These are phyloP conservation scores for Avena eriantha DNA, from an alignment of 176 grass and related monocot genomes.

Conservation along the genomic window DNA sequence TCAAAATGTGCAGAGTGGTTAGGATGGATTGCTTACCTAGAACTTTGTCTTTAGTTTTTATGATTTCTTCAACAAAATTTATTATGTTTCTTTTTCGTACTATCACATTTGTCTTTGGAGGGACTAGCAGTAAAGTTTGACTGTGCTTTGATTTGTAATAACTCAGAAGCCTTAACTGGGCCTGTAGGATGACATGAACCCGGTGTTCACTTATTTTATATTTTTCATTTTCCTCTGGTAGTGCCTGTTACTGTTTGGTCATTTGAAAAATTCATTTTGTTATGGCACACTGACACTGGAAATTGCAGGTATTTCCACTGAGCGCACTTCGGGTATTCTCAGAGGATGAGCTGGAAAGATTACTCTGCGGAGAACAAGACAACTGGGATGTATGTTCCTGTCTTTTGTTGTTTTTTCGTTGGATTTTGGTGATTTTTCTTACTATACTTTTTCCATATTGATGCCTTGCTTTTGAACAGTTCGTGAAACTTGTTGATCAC, in stretches of 20 bases:
- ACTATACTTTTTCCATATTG: slow-evolving; percentile 35
- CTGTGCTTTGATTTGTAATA: slow-evolving; percentile 15
- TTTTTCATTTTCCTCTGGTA: slow-evolving; percentile 7
- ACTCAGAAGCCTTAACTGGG: slow-evolving; percentile 18
- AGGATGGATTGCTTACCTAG: neutral
- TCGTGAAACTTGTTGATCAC: slow-evolving; percentile 84
- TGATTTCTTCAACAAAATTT: neutral
- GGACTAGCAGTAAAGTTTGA: slow-evolving; percentile 6
- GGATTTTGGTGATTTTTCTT: slow-evolving; percentile 34
- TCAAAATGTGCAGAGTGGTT: slow-evolving; percentile 3
- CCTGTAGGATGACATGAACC: slow-evolving; percentile 21
- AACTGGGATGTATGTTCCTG: slow-evolving; percentile 79
- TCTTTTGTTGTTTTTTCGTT: slow-evolving; percentile 43
- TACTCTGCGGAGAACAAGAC: slow-evolving; percentile 90
- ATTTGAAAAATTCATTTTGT: slow-evolving; percentile 26
- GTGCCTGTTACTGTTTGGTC: slow-evolving; percentile 10
- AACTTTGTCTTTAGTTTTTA: neutral
- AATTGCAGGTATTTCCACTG: slow-evolving; percentile 82
- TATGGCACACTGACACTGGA: slow-evolving; percentile 15
- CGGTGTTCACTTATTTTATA: slow-evolving; percentile 10
- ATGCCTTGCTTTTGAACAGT: slow-evolving; percentile 68
- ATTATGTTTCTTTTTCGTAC: neutral
- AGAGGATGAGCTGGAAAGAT: slow-evolving; percentile 79
- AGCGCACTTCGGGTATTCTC: slow-evolving; percentile 74
- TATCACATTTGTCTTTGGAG: slow-evolving; percentile 10